These are phyloP conservation scores for Suzukiozyma palmioleophila DNA, from an alignment of 1,139 yeast species.

Conservation along the genomic window DNA sequence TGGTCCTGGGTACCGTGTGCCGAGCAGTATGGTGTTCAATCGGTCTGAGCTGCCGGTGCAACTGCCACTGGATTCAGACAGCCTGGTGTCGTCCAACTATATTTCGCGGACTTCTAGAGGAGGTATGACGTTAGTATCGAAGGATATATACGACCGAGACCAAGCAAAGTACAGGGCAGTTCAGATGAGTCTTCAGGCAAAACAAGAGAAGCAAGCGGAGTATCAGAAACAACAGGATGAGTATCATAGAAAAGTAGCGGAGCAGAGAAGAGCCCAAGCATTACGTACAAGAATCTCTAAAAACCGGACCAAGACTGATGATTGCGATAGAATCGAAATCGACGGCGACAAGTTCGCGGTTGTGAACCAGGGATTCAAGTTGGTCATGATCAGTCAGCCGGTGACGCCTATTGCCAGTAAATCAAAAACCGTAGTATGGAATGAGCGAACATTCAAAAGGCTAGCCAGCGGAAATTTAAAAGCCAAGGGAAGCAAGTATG, in stretches of 20 bases:
- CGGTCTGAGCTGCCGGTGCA: not conserved
- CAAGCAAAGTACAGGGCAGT: conserved; percentile 8
- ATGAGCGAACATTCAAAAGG: conserved; percentile 22
- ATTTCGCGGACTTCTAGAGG: conserved; percentile 17
- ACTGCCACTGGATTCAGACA: not conserved
- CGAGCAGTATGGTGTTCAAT: not conserved
- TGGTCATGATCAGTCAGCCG: conserved; percentile 22
- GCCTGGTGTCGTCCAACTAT: not conserved
- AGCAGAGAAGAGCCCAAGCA: conserved; percentile 10
- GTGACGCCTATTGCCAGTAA: conserved; percentile 13
- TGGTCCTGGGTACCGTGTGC: not conserved
- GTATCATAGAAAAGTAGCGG: conserved; percentile 14
- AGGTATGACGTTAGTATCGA: conserved; percentile 33
- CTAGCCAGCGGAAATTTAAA: conserved; percentile 26
- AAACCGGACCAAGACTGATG: conserved; percentile 25
- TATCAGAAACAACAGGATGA: conserved; percentile 1
- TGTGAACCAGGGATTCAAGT: conserved; percentile 25
- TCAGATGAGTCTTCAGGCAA: conserved; percentile 11
- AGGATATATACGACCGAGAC: conserved; percentile 27
- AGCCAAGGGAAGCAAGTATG: conserved; percentile 16
- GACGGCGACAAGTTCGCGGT: conserved; percentile 34
- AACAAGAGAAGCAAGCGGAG: conserved; percentile 9
- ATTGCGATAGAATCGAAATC: conserved; percentile 34
- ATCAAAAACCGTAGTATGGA: conserved; percentile 23
- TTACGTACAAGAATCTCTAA: conserved; percentile 17